phyloP scores from a whole-genome alignment of 2,329 filamentous ascomycete species.

The Cordyceps militaris region DNA sequence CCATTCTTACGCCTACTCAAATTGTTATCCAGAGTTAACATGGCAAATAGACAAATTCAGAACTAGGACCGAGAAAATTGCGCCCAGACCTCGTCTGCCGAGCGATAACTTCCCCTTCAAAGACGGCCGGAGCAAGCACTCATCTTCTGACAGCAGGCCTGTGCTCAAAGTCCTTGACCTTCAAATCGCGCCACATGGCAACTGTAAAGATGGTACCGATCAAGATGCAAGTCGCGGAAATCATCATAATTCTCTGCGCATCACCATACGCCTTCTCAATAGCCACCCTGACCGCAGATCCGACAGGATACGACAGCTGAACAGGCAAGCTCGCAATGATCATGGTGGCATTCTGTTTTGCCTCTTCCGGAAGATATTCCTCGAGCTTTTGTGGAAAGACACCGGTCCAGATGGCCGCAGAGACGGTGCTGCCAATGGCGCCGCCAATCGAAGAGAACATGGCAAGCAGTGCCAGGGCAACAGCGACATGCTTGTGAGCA shows the following conservation, averaged over 20 bases:
- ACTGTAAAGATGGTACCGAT: not conserved
- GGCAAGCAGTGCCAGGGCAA: not conserved
- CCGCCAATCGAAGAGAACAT: slow-evolving; percentile 1
- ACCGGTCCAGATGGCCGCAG: slow-evolving; percentile 5
- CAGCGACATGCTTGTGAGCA: slow-evolving; percentile 29
- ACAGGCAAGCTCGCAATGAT: not conserved
- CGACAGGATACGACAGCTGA: not conserved
- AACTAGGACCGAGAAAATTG: too few species aligned
- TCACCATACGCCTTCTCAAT: slow-evolving; percentile 2
- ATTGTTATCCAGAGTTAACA: too few species aligned
- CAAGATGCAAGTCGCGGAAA: not conserved
- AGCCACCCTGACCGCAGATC: not conserved
- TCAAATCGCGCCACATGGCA: slow-evolving; percentile 2
- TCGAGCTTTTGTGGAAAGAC: not conserved
- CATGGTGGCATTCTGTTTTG: not conserved
- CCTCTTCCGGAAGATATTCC: not conserved
- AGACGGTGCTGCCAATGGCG: slow-evolving; percentile 2
- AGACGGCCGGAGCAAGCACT: not conserved
- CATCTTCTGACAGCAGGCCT: not conserved
- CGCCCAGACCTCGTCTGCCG: too few species aligned
- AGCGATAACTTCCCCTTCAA: too few species aligned
- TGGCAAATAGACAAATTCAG: too few species aligned
- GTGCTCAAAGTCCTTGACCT: slow-evolving; percentile 4
- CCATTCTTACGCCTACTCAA: too few species aligned
- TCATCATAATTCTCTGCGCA: slow-evolving; percentile 7